Evolutionary conservation across 306 rosid species (phyloP), one percentile per base, ranked within the genome.

Genomic region (Macrotyloma uniflorum): DNA sequence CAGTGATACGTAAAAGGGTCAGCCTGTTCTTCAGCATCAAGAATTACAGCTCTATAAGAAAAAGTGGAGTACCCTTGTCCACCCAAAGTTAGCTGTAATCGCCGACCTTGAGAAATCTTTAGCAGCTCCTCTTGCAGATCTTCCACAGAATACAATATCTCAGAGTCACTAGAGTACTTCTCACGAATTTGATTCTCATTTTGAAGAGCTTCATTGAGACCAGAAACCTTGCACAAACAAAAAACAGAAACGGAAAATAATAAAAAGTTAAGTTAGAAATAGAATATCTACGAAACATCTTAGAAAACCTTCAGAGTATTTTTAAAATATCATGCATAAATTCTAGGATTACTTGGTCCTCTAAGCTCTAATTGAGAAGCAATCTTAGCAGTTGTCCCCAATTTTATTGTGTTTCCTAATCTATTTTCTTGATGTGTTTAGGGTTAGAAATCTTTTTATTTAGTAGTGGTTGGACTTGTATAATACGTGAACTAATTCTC

Each of bases 1-100:
- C 96, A 94, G 67, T 89, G 92, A 71, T 94, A 94, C 23, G 63
- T 69, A 80, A 89, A 92, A 35, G 91, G 85, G 55, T 84, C 90
- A 82, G 89, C 85, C 49, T 81, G 91, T 66, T 89, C 87, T 79
- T 54, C 88, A 20, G 98, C 93, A 83, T 94, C 98, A 78, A 94
- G 97, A 86, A 94, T 83, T 74, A 92, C 80, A 23, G 97, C 86
- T 82, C 85, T 86, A 77, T 91, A 94, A 84, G 86, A 83, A 84
- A 86, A 91, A 67, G 33, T 80, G 68, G 98, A 94, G 79, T 72
- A 75, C 84, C 93, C 93, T 74, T 80, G 83, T 57, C 92, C 93
- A 76, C 95, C 91, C 86, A 94, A 79, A 76, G 87, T 88, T 72
- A 92, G 84, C 83, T 86, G 91, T 79, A 94, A 78, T 24, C 93